Evolutionary conservation across 257 asterid species (phyloP), one percentile per base, ranked within the genome.

Genomic region (Penstemon barbatus): DNA sequence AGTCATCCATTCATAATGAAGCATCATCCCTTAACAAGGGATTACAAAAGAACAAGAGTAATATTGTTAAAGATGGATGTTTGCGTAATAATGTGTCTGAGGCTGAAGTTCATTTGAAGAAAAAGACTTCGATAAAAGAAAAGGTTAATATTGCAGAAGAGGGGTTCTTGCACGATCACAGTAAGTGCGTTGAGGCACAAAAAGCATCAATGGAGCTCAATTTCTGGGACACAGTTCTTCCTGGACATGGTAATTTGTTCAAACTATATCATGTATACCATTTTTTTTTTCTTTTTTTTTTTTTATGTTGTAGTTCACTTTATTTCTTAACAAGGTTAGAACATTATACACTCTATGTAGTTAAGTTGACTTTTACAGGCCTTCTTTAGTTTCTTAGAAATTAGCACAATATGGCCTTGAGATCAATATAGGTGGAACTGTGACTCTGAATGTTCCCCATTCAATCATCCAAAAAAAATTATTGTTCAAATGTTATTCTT

Each of bases 141-240:
- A 61, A 74, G 60, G 33, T 79, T 39, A 77, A 81, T 72, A 65
- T 79, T 72, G 85, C 83, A 1, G 89, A 82, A 69, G 89, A 84
- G 74, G 68, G 84, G 50, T 84, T 86, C 82, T 71, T 82, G 76
- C 96, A 86, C 38, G 89, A 89, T 76, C 96, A 89, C 66, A 66
- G 50, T 36, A 89, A 89, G 79, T 89, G 96, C 69, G 62, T 77
- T n/a, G 85, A 78, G 63, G 87, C 94, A 40, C 88, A 84, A 46
- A 68, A 73, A 45, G 68, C 80, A 5, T 52, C 57, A 8, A 10
- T 11, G 49, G 69, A 75, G 3, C 72, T 38, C 9, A 11, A 74
- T 78, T 83, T 88, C 77, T 73, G 82, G 84, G 87, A 86, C 65
- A 75, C 73, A 3, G 85, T 82, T 76, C 82, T 79, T 74, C 96